Base-by-base conservation (phyloP, 148 eudicot species). In the Pharnaceum exiguum region DNA sequence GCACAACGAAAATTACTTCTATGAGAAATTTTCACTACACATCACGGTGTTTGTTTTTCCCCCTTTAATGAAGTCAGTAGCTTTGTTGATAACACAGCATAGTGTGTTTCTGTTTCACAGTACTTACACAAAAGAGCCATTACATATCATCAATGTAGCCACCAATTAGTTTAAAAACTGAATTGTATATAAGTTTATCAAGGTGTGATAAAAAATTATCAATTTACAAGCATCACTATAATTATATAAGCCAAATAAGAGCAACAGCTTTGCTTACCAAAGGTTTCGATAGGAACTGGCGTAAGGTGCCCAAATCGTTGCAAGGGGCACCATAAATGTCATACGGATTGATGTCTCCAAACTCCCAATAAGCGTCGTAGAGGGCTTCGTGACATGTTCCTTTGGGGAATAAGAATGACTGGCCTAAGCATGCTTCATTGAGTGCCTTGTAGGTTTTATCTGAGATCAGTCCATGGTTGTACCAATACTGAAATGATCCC, bases 401-500 rank as follows among this genome's bases (percentile, higher is more conserved):
- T 13, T 33, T 53, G 0, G 81, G 72, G 70, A 73, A 82, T 42
- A 78, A 30, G 28, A 78, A 67, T 13, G 83, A 82, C 42, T 52
- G 77, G 22, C 37, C 50, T 53, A 71, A 59, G 53, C 87, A 82
- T 1, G 62, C 53, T 22, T 61, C 49, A 29, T 73, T 72, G 51
- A 78, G 62, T 55, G 68, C 57, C 23, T 59, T 51, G 54, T 71
- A 68, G 3, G 72, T 65, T 18, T 68, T 4, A 27, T 61, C 61
- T 8, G 83, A 75, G 19, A 75, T 75, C 52, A 79, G 39, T 11
- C 83, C 83, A 50, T 79, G 83, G 63, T 71, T 75, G 69, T 44
- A 75, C 83, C 83, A 79, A 31, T 68, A 72, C 70, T 75, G 79
- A 49, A 71, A 75, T 40, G 80, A 53, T 3, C 83, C 80, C 31